Base-by-base conservation (phyloP, 108 stramenopile species). In the Aureococcus anophagefferens region DNA sequence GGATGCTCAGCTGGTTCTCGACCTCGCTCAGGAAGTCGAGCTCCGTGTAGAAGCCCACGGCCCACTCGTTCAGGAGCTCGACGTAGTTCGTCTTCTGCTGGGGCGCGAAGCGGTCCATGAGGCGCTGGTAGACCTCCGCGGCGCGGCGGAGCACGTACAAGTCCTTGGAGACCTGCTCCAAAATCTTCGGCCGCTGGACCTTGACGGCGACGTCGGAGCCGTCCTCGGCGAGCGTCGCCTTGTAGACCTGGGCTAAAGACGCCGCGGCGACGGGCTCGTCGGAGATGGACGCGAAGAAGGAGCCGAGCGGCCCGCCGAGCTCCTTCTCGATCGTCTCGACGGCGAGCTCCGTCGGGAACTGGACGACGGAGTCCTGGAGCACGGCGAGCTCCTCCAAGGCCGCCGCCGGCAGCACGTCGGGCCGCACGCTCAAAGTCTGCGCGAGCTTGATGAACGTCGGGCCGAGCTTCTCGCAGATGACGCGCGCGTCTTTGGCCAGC, bases 401-500 rank as follows among this genome's bases (percentile, higher is more conserved):
- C 30, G 91, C 84, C 34, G 86, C 89, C 4, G 93, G 92, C 44
- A 96, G 72, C 7, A 96, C 93, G 79, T 96, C 95, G 4, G 95
- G 93, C 21, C 95, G 76, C 0, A 96, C 93, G 63, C 79, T 81
- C 89, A 95, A 91, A 87, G 93, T 92, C 79, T 90, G 89, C 29
- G 88, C 88, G 7, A 79, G 80, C 80, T 90, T 90, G 71, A 90
- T 84, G 76, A 93, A 93, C 35, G 95, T 95, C 0, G 95, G 92
- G 0, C 95, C 95, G 0, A 96, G 81, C 76, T 96, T 92, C 70
- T 94, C 93, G 75, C 94, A 79, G 76, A 94, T 91, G 66, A 92
- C 63, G 29, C 95, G 79, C 0, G 92, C 91, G 74, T 92, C 89
- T 68, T 80, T 68, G 33, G 88, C 88, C 70, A 96, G 77, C 36